These are phyloP conservation scores for Parachlorella kessleri DNA, from an alignment of 139 green algal species.

Conservation along the genomic window DNA sequence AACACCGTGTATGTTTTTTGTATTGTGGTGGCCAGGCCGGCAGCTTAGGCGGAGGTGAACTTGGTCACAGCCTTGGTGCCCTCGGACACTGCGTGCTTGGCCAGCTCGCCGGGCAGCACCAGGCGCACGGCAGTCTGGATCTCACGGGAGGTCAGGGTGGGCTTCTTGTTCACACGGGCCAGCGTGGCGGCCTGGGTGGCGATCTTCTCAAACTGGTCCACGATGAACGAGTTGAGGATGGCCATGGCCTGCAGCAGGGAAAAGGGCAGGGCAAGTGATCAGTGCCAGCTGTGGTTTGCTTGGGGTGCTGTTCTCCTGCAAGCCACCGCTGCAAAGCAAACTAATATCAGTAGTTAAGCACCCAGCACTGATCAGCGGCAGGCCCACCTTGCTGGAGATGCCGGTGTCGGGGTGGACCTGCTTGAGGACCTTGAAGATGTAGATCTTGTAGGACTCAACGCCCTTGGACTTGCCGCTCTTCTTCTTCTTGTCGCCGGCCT, in stretches of 20 bases:
- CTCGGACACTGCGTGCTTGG: slow-evolving; percentile 86
- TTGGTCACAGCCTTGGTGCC: slow-evolving; percentile 94
- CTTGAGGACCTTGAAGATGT: slow-evolving; percentile 94
- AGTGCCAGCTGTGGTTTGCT: no score
- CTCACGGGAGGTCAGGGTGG: slow-evolving; percentile 83
- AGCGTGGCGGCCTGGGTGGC: slow-evolving; percentile 73
- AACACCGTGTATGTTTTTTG: slow-evolving; percentile 4
- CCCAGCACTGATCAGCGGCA: no score
- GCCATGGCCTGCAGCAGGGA: no score
- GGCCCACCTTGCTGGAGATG: slow-evolving; percentile 82
- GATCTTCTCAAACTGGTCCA: slow-evolving; percentile 82
- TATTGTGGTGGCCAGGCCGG: not conserved
- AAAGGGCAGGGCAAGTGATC: no score
- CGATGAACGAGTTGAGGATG: slow-evolving; percentile 76
- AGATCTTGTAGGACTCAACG: slow-evolving; percentile 71
- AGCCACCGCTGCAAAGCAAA: no score
- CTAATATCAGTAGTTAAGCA: no score
- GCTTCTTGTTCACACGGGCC: slow-evolving; percentile 84
- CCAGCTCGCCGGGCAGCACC: slow-evolving; percentile 88
- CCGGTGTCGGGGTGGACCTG: slow-evolving; percentile 87
- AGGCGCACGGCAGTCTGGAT: slow-evolving; percentile 88
- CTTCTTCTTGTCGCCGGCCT: slow-evolving; percentile 29
- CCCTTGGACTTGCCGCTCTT: slow-evolving; percentile 23
- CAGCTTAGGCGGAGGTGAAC: slow-evolving; percentile 76
- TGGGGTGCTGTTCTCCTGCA: no score